Evolutionary conservation across 2,329 filamentous ascomycete species (phyloP).

Genomic region (Xylariaceae sp.): DNA sequence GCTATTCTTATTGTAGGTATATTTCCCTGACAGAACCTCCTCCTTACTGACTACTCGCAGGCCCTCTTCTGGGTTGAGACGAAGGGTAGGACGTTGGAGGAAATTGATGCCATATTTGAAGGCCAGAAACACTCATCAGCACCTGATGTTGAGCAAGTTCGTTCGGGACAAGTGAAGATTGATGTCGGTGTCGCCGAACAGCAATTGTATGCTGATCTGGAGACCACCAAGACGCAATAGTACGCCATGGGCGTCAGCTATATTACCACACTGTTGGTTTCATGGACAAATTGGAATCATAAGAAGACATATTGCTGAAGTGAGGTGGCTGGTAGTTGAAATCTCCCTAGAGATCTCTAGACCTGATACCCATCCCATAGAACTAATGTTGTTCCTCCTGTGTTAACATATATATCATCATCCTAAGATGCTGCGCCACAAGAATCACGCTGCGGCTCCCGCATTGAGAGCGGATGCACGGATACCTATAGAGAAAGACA

Average conservation of each 20-base stretch:
- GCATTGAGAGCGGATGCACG: not conserved
- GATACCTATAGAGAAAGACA: too few species aligned
- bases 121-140: slow-evolving; percentile 38
- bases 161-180: slow-evolving; percentile 26
- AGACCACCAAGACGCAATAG: not conserved
- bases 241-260: too few species aligned
- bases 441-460: too few species aligned
- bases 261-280: too few species aligned
- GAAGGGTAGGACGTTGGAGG: slow-evolving; percentile 42
- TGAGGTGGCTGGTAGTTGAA: too few species aligned
- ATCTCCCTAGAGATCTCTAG: too few species aligned
- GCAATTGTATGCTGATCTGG: slow-evolving; percentile 13
- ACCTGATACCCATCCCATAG: too few species aligned
- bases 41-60: slow-evolving; percentile 17
- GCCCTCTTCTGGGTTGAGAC: slow-evolving; percentile 43
- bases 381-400: too few species aligned
- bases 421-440: too few species aligned
- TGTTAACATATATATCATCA: not conserved
- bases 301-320: too few species aligned
- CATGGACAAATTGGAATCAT: too few species aligned
- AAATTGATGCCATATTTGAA: slow-evolving; percentile 43
- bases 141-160: slow-evolving; percentile 33
- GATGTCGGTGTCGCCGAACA: slow-evolving; percentile 28
- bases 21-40: not conserved
- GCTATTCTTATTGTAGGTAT: slow-evolving; percentile 41